Percentiles rank a stretch among this genome's conserved stretches.
Conservation (phyloP, 164 flowering plant genomes). For the Paratinospora sagittata region DNA sequence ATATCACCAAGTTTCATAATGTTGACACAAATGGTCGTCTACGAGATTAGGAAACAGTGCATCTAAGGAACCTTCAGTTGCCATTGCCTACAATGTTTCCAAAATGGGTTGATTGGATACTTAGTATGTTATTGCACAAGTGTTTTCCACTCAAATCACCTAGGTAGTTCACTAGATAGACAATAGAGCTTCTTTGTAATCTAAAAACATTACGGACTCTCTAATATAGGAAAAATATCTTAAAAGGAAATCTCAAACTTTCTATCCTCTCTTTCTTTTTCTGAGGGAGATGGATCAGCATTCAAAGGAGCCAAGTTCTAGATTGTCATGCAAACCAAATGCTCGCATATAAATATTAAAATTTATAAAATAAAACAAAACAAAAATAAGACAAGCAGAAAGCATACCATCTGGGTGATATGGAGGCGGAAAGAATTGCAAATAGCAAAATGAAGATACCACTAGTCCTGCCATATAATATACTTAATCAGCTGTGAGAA, state of each 20-base stretch:
- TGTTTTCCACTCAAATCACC: not conserved
- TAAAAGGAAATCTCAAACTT: no score
- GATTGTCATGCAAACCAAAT: not conserved
- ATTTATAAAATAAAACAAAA: not conserved
- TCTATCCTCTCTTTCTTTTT: not conserved
- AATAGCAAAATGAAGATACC: conserved; percentile 7
- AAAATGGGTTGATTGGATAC: no score
- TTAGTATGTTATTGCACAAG: not conserved
- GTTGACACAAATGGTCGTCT: not conserved
- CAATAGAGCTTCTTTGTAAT: not conserved
- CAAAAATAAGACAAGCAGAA: not conserved
- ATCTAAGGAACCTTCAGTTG: not conserved
- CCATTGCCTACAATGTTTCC: not conserved
- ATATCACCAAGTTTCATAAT: not conserved
- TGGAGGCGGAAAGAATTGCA: conserved; percentile 17
- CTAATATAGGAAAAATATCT: no score
- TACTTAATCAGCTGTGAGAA: not conserved
- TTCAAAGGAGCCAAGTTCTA: not conserved
- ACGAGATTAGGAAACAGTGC: not conserved
- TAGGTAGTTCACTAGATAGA: not conserved
- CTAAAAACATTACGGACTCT: no score
- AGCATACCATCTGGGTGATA: conserved; percentile 7
- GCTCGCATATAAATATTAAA: not conserved
- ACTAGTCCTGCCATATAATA: not conserved
- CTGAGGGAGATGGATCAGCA: not conserved